Evolutionary conservation across 352 stramenopile species (phyloP), one percentile per base, ranked within the genome.

Genomic region (Saprolegnia diclina): DNA sequence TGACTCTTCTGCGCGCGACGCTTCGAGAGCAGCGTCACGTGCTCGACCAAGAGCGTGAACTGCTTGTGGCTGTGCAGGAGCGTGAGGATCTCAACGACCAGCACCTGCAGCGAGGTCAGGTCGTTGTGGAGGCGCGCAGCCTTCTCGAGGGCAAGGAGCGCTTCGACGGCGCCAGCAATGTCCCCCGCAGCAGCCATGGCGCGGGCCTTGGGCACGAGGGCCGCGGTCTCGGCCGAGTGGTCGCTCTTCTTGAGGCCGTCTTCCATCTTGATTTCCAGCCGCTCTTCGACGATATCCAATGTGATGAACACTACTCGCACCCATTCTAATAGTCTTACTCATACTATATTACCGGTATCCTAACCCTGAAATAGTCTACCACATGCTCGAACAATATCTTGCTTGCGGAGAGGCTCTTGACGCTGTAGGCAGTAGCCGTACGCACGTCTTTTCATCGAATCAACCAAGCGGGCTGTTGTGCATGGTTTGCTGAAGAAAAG

Each of bases 21-120:
- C 80, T 98, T 98, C 29, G 86, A 74, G 7, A 98, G 73, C 62
- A 97, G 73, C 54, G 79, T 76, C 22, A 96, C 79, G 68, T 95
- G 84, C 56, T 91, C 80, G 72, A 93, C 92, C 14, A 97, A 77
- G 73, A 96, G 77, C 53, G 94, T 83, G 89, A 87, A 97, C 68
- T 90, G 88, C 76, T 95, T 90, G 70, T 90, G 77, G 55, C 89
- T 74, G 46, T 80, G 83, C 68, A 91, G 97, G 0, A 97, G 72
- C 54, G 80, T 70, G 38, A 96, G 73, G 46, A 96, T 77, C 10
- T 85, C 73, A 14, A 78, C 77, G 57, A 95, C 83, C 26, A 94
- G 75, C 67, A 80, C 73, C 74, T 94, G 95, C 26, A 96, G 83
- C 75, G 88, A 96, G 16, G 80, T 72, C 74, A 94, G 82, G 76